Conservation (phyloP, 768 basidiomycete species). For the Phlebiopsis flavidoalba region DNA sequence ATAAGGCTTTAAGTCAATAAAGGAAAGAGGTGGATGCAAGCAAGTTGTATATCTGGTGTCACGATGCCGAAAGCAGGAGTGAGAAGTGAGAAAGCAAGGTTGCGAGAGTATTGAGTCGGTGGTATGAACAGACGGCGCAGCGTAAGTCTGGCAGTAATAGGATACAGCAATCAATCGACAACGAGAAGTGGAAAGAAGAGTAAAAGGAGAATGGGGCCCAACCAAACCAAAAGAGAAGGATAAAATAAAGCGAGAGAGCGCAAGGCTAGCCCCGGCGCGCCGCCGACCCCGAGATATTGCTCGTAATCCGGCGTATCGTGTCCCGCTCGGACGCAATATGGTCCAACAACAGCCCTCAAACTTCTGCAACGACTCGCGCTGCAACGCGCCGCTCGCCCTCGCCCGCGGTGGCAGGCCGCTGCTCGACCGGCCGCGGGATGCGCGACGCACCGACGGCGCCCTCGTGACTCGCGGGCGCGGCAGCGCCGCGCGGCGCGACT, state of each 20-base stretch:
- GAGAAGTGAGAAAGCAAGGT: neutral
- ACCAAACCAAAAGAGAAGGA: neutral
- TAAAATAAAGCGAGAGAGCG: too few relatives aligned
- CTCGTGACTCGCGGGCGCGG: neutral
- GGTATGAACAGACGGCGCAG: neutral
- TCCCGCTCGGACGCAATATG: conserved; percentile 85
- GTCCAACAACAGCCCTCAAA: conserved; percentile 73
- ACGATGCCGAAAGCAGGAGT: neutral
- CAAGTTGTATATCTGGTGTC: neutral
- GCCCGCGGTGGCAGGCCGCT: conserved; percentile 8
- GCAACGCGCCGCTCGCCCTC: conserved; percentile 31
- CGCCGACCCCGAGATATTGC: conserved; percentile 23
- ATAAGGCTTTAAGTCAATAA: neutral
- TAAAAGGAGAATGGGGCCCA: neutral
- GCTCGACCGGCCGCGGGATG: conserved; percentile 2
- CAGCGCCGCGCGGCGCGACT: neutral
- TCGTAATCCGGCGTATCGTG: conserved; percentile 70
- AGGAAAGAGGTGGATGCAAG: neutral
- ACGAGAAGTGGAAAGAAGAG: neutral
- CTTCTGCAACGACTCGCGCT: conserved; percentile 55
- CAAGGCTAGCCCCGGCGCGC: neutral
- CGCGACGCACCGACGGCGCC: neutral
- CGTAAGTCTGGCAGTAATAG: neutral
- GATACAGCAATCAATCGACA: conserved; percentile 4
- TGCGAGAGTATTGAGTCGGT: neutral